These are phyloP conservation scores for Escallonia herrerae DNA, from an alignment of 129 eudicot species.

Conservation along the genomic window DNA sequence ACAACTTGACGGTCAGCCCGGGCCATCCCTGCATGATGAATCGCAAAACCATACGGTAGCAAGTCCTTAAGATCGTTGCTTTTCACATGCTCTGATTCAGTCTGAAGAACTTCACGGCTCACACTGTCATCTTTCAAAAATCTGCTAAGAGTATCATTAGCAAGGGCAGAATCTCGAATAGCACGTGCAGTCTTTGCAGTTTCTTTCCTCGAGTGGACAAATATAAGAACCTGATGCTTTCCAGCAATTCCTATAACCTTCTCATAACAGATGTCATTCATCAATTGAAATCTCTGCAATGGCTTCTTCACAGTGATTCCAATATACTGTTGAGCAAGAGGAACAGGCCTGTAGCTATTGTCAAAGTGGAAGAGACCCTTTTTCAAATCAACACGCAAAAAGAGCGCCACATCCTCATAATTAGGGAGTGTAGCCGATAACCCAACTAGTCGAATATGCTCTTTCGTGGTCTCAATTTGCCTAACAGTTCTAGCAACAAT, in stretches of 20 bases:
- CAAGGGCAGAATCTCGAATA: slow-evolving; percentile 33
- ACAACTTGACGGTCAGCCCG: slow-evolving; percentile 83
- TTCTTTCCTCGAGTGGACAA: slow-evolving; percentile 91
- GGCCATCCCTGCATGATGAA: slow-evolving; percentile 89
- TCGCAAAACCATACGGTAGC: slow-evolving; percentile 85
- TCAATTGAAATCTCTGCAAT: slow-evolving; percentile 69
- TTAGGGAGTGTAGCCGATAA: slow-evolving; percentile 90
- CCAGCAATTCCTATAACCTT: slow-evolving; percentile 73
- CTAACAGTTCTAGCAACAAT: slow-evolving; percentile 93
- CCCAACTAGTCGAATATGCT: slow-evolving; percentile 93
- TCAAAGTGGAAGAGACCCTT: slow-evolving; percentile 87
- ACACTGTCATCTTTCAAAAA: slow-evolving; percentile 85
- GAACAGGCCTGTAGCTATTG: slow-evolving; percentile 89
- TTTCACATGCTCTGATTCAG: slow-evolving; percentile 71
- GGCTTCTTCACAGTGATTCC: slow-evolving; percentile 93
- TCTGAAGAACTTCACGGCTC: slow-evolving; percentile 73
- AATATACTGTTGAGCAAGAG: slow-evolving; percentile 89
- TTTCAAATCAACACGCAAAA: slow-evolving; percentile 55
- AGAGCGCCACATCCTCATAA: slow-evolving; percentile 73
- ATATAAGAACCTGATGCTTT: slow-evolving; percentile 82
- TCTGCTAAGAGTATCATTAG: too few species aligned
- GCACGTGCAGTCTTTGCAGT: slow-evolving; percentile 90
- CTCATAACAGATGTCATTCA: slow-evolving; percentile 52
- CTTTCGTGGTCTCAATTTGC: slow-evolving; percentile 87
- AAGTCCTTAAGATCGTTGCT: slow-evolving; percentile 85